Evolutionary conservation across 345 rosid genomes (phyloP), one percentile per base, ranked within the genome.

Genomic region (Murraya paniculata): DNA sequence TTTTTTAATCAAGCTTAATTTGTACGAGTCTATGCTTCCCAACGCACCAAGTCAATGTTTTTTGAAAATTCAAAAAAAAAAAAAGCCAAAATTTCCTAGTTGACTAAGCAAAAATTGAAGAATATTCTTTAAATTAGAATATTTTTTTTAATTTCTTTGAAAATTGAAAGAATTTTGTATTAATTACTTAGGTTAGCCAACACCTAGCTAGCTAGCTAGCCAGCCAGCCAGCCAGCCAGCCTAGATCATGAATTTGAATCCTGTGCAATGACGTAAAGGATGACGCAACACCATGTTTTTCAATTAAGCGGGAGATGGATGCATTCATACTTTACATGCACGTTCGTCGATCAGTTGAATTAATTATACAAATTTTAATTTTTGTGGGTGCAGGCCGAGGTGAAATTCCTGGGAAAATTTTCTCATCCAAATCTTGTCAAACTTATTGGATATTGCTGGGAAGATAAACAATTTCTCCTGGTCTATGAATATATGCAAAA

Each of bases 401-500:
- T 95, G 81, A 81, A 81, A 72, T 91, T 91, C 67, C 35, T 93
- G 80, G 98, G 98, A 9, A 93, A 93, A 65, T 90, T 93, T 80
- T 85, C 86, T 10, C 98, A 95, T 73, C 94, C 95, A 28, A 95
- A 91, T 83, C 83, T 95, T 24, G 98, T 95, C 33, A 93, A 85
- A 78, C 89, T 95, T 2, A 48, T 95, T 61, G 98, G 98, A 3
- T 95, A 91, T 45, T 95, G 98, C 50, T 86, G 90, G 89, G 98
- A 95, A 77, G 95, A 93, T 2, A 79, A 50, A 1, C 91, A 86
- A 7, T 91, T 89, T 82, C 91, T 93, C 9, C 89, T 93, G 30
- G 95, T 95, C 2, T 95, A 95, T 19, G 95, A 95, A 68, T 85
- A 87, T 80, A 87, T 91, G 88, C 87, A 87, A 18, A 90, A 86